Percentiles rank a stretch among this genome's conserved stretches.
phyloP scores from a whole-genome alignment of 495 filamentous ascomycete species.

The Podospora conica region DNA sequence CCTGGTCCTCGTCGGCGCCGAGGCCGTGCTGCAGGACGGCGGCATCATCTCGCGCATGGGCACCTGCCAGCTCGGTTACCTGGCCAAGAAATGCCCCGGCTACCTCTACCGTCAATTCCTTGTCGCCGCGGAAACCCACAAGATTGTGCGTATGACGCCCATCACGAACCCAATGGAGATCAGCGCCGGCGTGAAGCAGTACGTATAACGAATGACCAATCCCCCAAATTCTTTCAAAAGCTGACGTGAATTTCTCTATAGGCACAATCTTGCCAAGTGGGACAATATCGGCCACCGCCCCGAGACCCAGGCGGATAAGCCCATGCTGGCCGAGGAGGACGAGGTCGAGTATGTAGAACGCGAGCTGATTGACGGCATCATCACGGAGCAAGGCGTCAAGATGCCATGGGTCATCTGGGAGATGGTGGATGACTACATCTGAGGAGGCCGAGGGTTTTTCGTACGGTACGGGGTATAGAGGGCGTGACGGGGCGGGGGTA shows the following conservation, averaged over 20 bases:
- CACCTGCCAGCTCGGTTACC: slow-evolving; percentile 80
- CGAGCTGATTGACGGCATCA: slow-evolving; percentile 20
- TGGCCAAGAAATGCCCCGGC: slow-evolving; percentile 63
- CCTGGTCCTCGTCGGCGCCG: slow-evolving; percentile 85
- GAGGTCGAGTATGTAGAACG: slow-evolving; percentile 77
- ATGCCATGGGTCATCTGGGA: slow-evolving; percentile 33
- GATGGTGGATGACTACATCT: slow-evolving; percentile 31
- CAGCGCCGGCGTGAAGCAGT: slow-evolving; percentile 52
- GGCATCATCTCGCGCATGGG: slow-evolving; percentile 87
- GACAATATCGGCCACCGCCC: slow-evolving; percentile 41
- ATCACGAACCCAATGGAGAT: slow-evolving; percentile 21
- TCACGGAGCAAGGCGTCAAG: slow-evolving; percentile 41
- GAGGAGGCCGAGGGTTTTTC: background rate
- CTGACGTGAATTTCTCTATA: too few species aligned
- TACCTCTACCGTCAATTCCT: slow-evolving; percentile 69
- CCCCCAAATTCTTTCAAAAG: too few species aligned
- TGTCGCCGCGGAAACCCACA: slow-evolving; percentile 91
- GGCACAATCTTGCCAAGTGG: slow-evolving; percentile 63
- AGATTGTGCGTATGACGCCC: slow-evolving; percentile 38
- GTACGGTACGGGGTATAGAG: background rate
- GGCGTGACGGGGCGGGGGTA: background rate
- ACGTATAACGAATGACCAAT: too few species aligned
- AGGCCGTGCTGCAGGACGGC: slow-evolving; percentile 89
- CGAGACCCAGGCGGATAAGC: slow-evolving; percentile 16
- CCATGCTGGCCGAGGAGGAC: slow-evolving; percentile 27